These are phyloP conservation scores for Hortiboletus rubellus DNA, from an alignment of 1,284 basidiomycete genomes.

Conservation along the genomic window DNA sequence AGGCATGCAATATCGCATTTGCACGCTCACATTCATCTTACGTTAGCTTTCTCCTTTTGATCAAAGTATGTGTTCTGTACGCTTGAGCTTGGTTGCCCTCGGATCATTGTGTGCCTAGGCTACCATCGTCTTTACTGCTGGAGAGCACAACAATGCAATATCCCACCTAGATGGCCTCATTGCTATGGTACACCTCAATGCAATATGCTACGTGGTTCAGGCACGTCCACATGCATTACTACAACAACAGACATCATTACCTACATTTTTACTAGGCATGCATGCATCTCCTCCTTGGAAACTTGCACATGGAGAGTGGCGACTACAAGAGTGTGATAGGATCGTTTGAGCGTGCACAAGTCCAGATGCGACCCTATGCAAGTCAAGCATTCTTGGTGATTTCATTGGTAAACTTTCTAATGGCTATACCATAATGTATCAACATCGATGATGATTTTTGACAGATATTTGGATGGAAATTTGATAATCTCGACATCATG, in stretches of 20 bases:
- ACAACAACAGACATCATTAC: no score
- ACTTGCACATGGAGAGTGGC: neutral
- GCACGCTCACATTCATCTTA: no score
- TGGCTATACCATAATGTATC: neutral
- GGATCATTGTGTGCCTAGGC: no score
- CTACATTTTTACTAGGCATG: neutral
- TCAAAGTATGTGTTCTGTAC: no score
- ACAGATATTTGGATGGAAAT: conserved; percentile 9
- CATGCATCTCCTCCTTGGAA: conserved; percentile 1
- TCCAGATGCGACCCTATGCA: neutral
- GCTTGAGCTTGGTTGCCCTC: no score
- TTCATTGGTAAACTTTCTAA: neutral
- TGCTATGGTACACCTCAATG: neutral
- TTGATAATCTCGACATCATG: neutral
- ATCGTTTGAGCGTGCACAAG: neutral
- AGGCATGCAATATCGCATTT: neutral
- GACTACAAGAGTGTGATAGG: neutral
- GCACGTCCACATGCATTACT: no score
- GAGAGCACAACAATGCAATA: neutral
- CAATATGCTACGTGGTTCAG: no score
- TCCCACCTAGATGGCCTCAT: conserved; percentile 6
- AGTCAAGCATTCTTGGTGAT: neutral
- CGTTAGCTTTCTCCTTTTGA: no score
- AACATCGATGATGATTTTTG: neutral
- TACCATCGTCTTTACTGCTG: no score